Percentiles rank a stretch among this genome's conserved stretches.
phyloP scores from a whole-genome alignment of 2,329 filamentous ascomycete genomes.

The Ophiostoma himal-ulmi region DNA sequence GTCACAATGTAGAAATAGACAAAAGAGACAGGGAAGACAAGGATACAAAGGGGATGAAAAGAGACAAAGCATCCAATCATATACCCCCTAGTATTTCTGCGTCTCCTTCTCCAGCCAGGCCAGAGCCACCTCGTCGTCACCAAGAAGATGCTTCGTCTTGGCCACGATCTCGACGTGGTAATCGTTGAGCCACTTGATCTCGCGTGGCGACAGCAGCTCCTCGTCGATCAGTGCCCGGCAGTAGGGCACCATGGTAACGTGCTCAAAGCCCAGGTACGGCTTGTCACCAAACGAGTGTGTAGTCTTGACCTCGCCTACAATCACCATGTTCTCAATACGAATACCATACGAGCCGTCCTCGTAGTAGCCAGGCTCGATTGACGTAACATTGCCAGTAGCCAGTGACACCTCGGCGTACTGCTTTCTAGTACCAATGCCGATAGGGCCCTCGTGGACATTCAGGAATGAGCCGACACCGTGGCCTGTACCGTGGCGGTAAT shows the following conservation, averaged over 20 bases:
- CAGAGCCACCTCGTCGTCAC: conserved; percentile 62
- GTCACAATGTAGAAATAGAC: background rate
- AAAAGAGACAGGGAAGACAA: background rate
- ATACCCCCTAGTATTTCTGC: conserved; percentile 46
- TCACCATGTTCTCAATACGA: conserved; percentile 90
- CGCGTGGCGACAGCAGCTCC: conserved; percentile 61
- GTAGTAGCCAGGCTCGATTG: conserved; percentile 94
- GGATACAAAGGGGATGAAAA: background rate
- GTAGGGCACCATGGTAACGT: conserved; percentile 95
- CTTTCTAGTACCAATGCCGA: conserved; percentile 87
- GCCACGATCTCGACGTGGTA: conserved; percentile 76
- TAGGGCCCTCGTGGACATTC: conserved; percentile 95
- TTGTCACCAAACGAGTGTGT: conserved; percentile 87
- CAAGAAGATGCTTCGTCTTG: conserved; percentile 74
- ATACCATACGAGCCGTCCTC: conserved; percentile 94
- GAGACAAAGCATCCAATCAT: background rate
- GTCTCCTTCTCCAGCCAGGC: conserved; percentile 86
- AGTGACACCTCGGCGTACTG: conserved; percentile 89
- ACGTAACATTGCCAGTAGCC: conserved; percentile 88
- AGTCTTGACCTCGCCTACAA: conserved; percentile 84
- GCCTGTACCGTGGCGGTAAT: conserved; percentile 93
- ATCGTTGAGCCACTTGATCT: conserved; percentile 81
- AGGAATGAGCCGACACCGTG: conserved; percentile 93
- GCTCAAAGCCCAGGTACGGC: conserved; percentile 89
- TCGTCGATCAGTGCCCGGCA: conserved; percentile 82